Base-by-base conservation (phyloP, 139 green algal species). In the Ettlia oleoabundans region DNA sequence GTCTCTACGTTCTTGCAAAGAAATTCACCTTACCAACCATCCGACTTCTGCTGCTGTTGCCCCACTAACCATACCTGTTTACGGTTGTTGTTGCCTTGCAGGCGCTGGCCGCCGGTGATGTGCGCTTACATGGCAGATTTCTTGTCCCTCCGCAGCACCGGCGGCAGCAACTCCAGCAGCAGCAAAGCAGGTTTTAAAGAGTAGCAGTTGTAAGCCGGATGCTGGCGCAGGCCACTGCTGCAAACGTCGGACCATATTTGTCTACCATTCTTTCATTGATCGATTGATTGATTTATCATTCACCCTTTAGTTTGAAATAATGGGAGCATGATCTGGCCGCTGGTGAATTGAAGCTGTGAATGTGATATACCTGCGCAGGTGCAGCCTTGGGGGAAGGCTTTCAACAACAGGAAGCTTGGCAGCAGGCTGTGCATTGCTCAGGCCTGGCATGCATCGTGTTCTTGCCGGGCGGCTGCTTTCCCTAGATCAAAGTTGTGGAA, bases 31-130 rank as follows among this genome's bases (percentile, higher is more conserved):
- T 58, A 15, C 47, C 15, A 15, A 10, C 10, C 47, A 10, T 24
- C 15, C 62, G 18, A 35, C 32, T 26, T 47, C 35, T 43, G 4
- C 30, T 3, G 8, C 8, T 43, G 32, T 28, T 22, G 22, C 26
- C 62, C 18, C 26, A 7, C 37, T 33, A 35, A 33, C 18, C 26
- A 33, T 37, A 7, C 32, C 3, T 35, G 8, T 26, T 9, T 2
- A 24, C 38, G 51, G 15, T 19, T 51, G 22, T 61, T 18, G 30
- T 43, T 24, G 9, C 26, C 9, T 13, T 70, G 62, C 67, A 82
- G 86, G 28, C 52, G 84, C 26, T 90, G 86, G 93, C 93, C 93
- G 22, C 93, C 93, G 0, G 37, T 85, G 42, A 96, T 96, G 93
- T 85, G 91, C 41, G 61, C 76, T 3, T 53, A 77, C 55, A 87